Conservation (phyloP, 2,329 filamentous ascomycete species). For the Laburnicola sp. region DNA sequence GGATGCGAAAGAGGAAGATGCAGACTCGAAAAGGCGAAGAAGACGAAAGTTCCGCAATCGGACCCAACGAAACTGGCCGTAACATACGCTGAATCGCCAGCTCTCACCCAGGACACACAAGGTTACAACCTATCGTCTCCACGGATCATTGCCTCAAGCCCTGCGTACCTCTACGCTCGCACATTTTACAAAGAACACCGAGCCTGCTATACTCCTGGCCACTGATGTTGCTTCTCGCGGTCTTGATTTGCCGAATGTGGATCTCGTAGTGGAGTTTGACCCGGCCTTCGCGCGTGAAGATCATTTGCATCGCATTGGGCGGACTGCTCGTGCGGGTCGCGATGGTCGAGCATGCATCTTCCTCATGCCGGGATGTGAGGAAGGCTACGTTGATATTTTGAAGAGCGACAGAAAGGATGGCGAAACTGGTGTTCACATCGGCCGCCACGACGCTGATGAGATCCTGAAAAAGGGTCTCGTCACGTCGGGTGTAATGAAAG, state of each 20-base stretch:
- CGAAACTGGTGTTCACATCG: conserved; percentile 62
- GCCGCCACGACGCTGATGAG: conserved; percentile 65
- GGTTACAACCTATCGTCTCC: conserved; percentile 81
- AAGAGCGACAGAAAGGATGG: conserved; percentile 69
- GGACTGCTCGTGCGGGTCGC: conserved; percentile 89
- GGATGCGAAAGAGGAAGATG: conserved; percentile 29
- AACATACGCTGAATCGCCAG: conserved; percentile 70
- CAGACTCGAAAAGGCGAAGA: conserved; percentile 33
- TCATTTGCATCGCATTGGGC: conserved; percentile 90
- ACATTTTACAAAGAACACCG: conserved; percentile 72
- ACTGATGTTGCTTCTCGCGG: conserved; percentile 96
- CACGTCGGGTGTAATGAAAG: conserved; percentile 34
- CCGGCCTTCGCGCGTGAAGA: conserved; percentile 92
- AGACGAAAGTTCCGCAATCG: conserved; percentile 43
- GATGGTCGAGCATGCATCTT: conserved; percentile 87
- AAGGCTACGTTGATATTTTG: conserved; percentile 82
- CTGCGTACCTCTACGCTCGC: conserved; percentile 84
- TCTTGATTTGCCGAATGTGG: conserved; percentile 91
- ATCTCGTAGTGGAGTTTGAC: conserved; percentile 94
- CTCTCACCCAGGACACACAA: conserved; percentile 73
- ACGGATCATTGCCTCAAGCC: conserved; percentile 87
- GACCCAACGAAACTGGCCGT: conserved; percentile 48
- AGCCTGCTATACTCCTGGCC: conserved; percentile 82
- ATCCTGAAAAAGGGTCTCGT: conserved; percentile 67
- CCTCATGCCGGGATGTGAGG: conserved; percentile 86